Conservation (phyloP, 192 early-diverging fungal species). For the Umbelopsis vinacea region DNA sequence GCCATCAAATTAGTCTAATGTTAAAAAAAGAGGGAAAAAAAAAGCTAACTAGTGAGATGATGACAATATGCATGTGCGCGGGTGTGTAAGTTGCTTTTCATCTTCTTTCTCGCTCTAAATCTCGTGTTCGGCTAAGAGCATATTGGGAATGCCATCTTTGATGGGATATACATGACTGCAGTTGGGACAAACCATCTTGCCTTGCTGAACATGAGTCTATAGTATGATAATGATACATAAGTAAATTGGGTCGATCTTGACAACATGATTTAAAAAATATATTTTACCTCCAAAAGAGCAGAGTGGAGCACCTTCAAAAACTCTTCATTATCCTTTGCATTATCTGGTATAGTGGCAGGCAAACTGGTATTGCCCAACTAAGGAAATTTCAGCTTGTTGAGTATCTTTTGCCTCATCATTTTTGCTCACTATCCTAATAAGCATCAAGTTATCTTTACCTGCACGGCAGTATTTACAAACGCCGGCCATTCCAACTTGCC, state of each 20-base stretch:
- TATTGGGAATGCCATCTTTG: conserved; percentile 92
- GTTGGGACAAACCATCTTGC: conserved; percentile 89
- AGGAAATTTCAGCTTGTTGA: background rate
- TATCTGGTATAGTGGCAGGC: conserved; percentile 64
- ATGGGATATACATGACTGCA: conserved; percentile 92
- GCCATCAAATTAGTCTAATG: background rate
- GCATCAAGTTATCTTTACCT: conserved; percentile 46
- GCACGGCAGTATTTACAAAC: conserved; percentile 61
- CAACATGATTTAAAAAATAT: background rate
- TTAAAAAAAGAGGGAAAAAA: background rate
- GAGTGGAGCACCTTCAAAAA: conserved; percentile 78
- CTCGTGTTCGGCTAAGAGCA: conserved; percentile 84
- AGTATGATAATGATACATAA: background rate
- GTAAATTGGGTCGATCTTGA: background rate
- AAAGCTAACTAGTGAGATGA: no score
- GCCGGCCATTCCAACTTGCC: conserved; percentile 82
- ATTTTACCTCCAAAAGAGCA: conserved; percentile 79
- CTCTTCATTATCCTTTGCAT: conserved; percentile 62
- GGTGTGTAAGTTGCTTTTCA: no score
- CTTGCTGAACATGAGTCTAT: conserved; percentile 83
- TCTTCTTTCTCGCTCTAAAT: conserved; percentile 44
- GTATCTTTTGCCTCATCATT: background rate
- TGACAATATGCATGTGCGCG: no score
- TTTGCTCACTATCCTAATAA: background rate
- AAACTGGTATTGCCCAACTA: conserved; percentile 74